Evolutionary conservation across 768 basidiomycete genomes (phyloP).

Genomic region (Nidularia pulvinata): DNA sequence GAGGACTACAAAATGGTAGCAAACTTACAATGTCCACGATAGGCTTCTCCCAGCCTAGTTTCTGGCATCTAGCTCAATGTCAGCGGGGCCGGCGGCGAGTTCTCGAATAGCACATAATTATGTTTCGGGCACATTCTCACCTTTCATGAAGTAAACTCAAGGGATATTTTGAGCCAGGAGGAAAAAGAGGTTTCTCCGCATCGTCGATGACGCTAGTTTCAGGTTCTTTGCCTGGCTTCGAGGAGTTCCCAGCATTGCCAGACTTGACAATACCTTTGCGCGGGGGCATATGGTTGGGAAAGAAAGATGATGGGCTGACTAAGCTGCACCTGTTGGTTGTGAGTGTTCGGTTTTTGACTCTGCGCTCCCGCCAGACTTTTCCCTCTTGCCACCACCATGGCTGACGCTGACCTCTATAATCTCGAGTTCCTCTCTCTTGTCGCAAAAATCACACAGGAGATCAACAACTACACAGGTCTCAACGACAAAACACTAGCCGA

Average conservation of each 20-base stretch:
- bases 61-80: slow-evolving; percentile 64
- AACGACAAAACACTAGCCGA: slow-evolving; percentile 95
- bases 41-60: slow-evolving; percentile 88
- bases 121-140: slow-evolving; percentile 22
- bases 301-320: background rate
- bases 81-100: background rate
- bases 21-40: slow-evolving; percentile 68
- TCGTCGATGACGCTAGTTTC: slow-evolving; percentile 15
- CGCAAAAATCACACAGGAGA: slow-evolving; percentile 90
- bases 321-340: no score
- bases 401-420: slow-evolving; percentile 81
- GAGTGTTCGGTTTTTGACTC: no score
- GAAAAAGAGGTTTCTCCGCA: slow-evolving; percentile 68
- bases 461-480: slow-evolving; percentile 82
- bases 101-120: background rate
- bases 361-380: background rate
- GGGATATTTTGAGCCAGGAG: slow-evolving; percentile 85
- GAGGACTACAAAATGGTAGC: slow-evolving; percentile 1
- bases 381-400: slow-evolving; percentile 36
- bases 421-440: slow-evolving; percentile 93
- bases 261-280: slow-evolving; percentile 81
- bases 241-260: slow-evolving; percentile 89
- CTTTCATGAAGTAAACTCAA: slow-evolving; percentile 80
- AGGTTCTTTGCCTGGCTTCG: slow-evolving; percentile 43
- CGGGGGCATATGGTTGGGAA: slow-evolving; percentile 48